These are phyloP conservation scores for Rhizopus microsporus DNA, from an alignment of 371 early-diverging fungal genomes.

Conservation along the genomic window DNA sequence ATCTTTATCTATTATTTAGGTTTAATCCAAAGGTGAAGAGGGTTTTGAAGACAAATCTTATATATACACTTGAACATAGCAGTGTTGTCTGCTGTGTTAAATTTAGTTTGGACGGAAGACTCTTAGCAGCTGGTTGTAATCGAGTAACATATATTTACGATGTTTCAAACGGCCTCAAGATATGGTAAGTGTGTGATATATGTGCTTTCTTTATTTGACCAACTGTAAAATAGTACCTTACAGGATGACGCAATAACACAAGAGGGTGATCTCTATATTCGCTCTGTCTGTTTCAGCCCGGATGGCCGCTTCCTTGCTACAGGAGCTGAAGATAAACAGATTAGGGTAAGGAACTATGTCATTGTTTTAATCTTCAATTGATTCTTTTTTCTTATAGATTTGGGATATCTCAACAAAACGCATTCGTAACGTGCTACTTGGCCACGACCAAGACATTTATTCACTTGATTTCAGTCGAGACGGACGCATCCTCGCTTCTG, in stretches of 20 bases:
- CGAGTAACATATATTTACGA: conserved; percentile 86
- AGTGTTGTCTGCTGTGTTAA: conserved; percentile 95
- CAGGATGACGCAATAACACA: conserved; percentile 75
- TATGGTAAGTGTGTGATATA: conserved; percentile 25
- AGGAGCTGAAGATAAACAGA: conserved; percentile 97
- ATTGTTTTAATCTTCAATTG: background rate
- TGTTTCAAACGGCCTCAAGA: conserved; percentile 52
- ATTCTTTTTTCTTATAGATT: conserved; percentile 47
- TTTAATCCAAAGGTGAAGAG: conserved; percentile 73
- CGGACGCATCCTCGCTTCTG: conserved; percentile 90
- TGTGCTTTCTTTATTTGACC: conserved; percentile 6
- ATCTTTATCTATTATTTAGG: conserved; percentile 20
- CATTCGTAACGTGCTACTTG: conserved; percentile 71
- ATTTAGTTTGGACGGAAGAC: conserved; percentile 87
- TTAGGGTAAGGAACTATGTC: conserved; percentile 61
- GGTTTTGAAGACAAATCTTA: conserved; percentile 74
- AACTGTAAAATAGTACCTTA: conserved; percentile 55
- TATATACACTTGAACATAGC: conserved; percentile 81
- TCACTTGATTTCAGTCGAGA: conserved; percentile 94
- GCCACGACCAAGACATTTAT: conserved; percentile 98
- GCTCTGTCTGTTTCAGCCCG: conserved; percentile 96
- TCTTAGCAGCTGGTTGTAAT: conserved; percentile 94
- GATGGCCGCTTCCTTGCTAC: conserved; percentile 92
- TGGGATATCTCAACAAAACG: conserved; percentile 77
- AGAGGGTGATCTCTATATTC: conserved; percentile 88